phyloP scores from a whole-genome alignment of 768 basidiomycete species.

The Lactarius akahatsu region DNA sequence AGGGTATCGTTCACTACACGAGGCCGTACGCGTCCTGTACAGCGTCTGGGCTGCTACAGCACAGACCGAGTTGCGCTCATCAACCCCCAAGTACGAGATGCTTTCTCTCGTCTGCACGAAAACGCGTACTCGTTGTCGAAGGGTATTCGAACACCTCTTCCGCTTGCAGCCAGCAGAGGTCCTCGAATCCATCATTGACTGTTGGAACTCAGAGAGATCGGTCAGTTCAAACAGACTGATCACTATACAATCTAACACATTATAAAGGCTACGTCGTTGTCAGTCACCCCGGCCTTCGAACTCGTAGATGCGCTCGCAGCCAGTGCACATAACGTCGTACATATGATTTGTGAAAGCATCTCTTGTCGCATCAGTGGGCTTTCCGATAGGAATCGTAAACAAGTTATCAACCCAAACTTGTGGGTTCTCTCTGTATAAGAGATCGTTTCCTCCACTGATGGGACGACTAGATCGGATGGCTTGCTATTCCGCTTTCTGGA shows the following conservation, averaged over 20 bases:
- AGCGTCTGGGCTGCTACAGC: conserved; percentile 65
- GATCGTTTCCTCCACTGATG: neutral
- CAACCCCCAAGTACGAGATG: conserved; percentile 64
- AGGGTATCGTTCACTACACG: conserved; percentile 74
- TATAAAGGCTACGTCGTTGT: conserved; percentile 1
- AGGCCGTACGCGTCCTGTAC: conserved; percentile 77
- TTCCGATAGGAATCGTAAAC: conserved; percentile 60
- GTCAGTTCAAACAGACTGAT: conserved; percentile 38
- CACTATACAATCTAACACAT: conserved; percentile 19
- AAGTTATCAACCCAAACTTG: conserved; percentile 65
- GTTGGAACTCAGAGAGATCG: conserved; percentile 65
- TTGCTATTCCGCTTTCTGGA: conserved; percentile 86
- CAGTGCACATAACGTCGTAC: conserved; percentile 83
- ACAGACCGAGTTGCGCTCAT: conserved; percentile 48
- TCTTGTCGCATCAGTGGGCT: conserved; percentile 53
- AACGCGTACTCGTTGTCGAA: conserved; percentile 65
- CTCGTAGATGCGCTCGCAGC: conserved; percentile 80
- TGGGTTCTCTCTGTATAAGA: conserved; percentile 38
- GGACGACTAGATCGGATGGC: conserved; percentile 55
- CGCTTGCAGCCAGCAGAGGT: conserved; percentile 77
- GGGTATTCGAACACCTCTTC: conserved; percentile 85
- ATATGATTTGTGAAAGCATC: conserved; percentile 86
- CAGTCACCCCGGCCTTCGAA: conserved; percentile 62
- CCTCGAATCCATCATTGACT: conserved; percentile 77
- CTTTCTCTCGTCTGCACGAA: conserved; percentile 65